These are phyloP conservation scores for Ottelia alismoides DNA, from an alignment of 106 monocot genomes.

Conservation along the genomic window DNA sequence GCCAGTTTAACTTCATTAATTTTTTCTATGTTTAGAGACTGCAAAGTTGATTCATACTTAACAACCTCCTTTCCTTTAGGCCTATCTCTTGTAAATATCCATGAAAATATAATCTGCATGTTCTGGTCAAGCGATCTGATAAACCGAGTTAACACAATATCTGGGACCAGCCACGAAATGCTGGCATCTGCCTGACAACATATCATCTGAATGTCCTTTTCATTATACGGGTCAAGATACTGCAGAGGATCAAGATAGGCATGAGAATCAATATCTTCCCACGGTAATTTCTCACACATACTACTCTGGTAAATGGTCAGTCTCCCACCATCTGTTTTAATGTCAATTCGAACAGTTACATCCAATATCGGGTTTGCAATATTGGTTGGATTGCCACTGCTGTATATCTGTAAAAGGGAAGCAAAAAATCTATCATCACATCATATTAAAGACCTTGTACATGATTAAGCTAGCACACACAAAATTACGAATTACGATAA, in stretches of 20 bases:
- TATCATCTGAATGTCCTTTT: slow-evolving; percentile 90
- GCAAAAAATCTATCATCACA: too few species aligned
- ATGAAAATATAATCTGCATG: slow-evolving; percentile 54
- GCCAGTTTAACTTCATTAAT: slow-evolving; percentile 38
- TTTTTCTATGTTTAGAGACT: slow-evolving; percentile 14
- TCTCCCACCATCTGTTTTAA: slow-evolving; percentile 63
- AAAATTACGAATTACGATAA: too few species aligned
- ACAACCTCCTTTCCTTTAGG: slow-evolving; percentile 97
- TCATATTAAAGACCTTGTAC: too few species aligned
- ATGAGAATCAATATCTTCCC: slow-evolving; percentile 20
- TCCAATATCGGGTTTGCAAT: slow-evolving; percentile 88
- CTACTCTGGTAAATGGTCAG: slow-evolving; percentile 66
- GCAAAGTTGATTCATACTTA: slow-evolving; percentile 51
- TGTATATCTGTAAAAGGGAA: slow-evolving; percentile 66
- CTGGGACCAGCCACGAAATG: slow-evolving; percentile 71
- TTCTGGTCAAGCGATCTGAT: slow-evolving; percentile 32
- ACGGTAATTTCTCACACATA: slow-evolving; percentile 53
- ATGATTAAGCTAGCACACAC: too few species aligned
- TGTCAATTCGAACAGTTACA: slow-evolving; percentile 77
- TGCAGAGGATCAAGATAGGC: slow-evolving; percentile 29
- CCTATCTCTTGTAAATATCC: slow-evolving; percentile 84
- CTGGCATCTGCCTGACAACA: slow-evolving; percentile 95
- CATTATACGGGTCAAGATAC: slow-evolving; percentile 61
- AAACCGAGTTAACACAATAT: slow-evolving; percentile 48
- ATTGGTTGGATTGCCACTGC: slow-evolving; percentile 98